Percentiles rank a stretch among this genome's conserved stretches.
Conservation (phyloP, 2,329 filamentous ascomycete genomes). For the Colletotrichum neosansevieriae region DNA sequence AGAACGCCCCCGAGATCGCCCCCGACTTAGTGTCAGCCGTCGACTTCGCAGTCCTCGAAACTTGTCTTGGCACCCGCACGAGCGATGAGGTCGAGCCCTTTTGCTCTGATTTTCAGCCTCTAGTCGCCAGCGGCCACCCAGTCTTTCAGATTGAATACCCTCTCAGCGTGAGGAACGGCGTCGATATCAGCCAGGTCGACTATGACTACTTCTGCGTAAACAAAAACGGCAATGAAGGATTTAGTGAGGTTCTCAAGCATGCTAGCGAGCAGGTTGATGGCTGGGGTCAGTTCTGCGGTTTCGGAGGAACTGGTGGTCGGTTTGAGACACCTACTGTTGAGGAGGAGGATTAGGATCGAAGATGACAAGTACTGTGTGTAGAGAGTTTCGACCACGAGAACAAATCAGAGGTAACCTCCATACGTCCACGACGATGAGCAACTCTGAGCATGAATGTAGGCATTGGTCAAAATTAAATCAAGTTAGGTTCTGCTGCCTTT, state of each 20-base stretch:
- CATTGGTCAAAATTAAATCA: too few species aligned
- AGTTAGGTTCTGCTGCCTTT: too few species aligned
- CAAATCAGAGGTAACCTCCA: too few species aligned
- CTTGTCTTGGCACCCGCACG: slow-evolving; percentile 45
- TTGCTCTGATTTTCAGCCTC: slow-evolving; percentile 48
- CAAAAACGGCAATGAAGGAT: slow-evolving; percentile 46
- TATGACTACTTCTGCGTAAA: slow-evolving; percentile 45
- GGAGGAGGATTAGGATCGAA: slow-evolving; percentile 12
- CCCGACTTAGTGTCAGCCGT: slow-evolving; percentile 44
- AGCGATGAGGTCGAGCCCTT: slow-evolving; percentile 45
- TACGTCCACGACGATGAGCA: too few species aligned
- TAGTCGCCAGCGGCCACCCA: slow-evolving; percentile 47
- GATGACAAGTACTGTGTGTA: neutral
- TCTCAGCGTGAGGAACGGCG: slow-evolving; percentile 43
- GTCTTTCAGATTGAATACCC: slow-evolving; percentile 53
- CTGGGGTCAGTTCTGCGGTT: slow-evolving; percentile 49
- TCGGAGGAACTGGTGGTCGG: slow-evolving; percentile 28
- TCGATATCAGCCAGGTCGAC: slow-evolving; percentile 44
- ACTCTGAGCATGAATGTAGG: too few species aligned
- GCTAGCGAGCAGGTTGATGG: slow-evolving; percentile 49
- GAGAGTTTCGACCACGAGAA: too few species aligned
- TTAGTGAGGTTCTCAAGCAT: slow-evolving; percentile 51
- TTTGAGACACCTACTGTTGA: slow-evolving; percentile 45
- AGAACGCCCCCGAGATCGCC: slow-evolving; percentile 49
- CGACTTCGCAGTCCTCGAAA: slow-evolving; percentile 52